Base-by-base conservation (phyloP, 495 filamentous ascomycete genomes). In the Penicillium parvum region DNA sequence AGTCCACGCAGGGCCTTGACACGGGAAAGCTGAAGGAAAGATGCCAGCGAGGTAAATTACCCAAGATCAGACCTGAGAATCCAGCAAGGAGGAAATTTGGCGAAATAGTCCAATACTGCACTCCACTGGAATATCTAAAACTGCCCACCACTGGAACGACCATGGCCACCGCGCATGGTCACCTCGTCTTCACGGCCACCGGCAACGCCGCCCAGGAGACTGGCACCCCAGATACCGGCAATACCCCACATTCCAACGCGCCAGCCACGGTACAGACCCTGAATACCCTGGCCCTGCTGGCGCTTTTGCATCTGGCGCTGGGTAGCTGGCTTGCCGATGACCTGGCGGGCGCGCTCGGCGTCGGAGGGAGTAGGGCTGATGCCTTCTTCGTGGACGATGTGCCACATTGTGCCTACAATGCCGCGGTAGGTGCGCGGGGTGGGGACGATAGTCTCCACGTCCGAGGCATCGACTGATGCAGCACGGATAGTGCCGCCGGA, bases 191-290 rank as follows among this genome's bases (percentile, higher is more conserved):
- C 62, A 22, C 56, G 53, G 17, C 46, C 54, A 2, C 51, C 61
- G 4, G 61, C 55, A 7, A 68, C 60, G 22, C 70, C 70, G 10
- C 84, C 82, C 23, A 87, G 45, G 7, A 83, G 67, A 37, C 68
- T 76, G 43, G 83, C 75, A 16, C 84, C 82, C 88, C 90, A 91
- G 16, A 95, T 78, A 14, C 91, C 91, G 11, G 91, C 83, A 41
- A 96, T 69, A 0, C 90, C 91, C 92, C 92, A 97, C 77, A 94
- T 87, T 7, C 90, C 90, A 12, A 96, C 84, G 56, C 87, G 83
- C 92, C 92, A 98, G 10, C 92, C 92, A 33, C 92, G 76, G 75
- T 88, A 95, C 10, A 98, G 70, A 1, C 94, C 92, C 20, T 85
- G 75, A 18, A 88, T 52, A 5, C 92, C 92, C 53, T 95, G 89